Percentiles rank a stretch among this genome's conserved stretches.
Evolutionary conservation across 2,329 filamentous ascomycete genomes (phyloP).

Genomic region (Elsinoe necatrix): DNA sequence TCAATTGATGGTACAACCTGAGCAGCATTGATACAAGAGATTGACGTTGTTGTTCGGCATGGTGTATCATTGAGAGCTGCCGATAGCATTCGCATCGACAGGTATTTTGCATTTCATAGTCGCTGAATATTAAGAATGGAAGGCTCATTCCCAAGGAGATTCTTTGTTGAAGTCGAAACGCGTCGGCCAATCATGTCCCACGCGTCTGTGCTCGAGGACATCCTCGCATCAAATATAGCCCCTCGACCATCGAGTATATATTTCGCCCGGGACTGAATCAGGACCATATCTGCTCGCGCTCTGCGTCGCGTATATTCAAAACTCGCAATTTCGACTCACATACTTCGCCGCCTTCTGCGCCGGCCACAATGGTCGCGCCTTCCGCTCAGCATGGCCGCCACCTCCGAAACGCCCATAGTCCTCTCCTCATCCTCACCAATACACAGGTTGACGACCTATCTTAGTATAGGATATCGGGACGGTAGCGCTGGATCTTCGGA

Average conservation of each 20-base stretch:
- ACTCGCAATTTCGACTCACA: not conserved
- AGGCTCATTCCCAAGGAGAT: not conserved
- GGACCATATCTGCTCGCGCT: not conserved
- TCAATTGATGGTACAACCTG: too few species aligned
- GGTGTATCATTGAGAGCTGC: not conserved
- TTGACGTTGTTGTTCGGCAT: not conserved
- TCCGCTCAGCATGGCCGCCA: constrained; percentile 8
- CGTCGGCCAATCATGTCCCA: not conserved
- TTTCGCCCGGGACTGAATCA: not conserved
- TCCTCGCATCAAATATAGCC: not conserved
- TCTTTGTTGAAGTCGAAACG: not conserved
- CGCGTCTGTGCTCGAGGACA: constrained; percentile 2
- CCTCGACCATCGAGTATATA: not conserved
- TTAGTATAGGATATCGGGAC: not conserved
- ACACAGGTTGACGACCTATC: not conserved
- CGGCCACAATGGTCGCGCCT: constrained; percentile 7
- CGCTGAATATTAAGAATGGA: not conserved
- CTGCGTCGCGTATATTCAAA: not conserved
- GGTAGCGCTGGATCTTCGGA: not conserved
- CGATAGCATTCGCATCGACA: not conserved
- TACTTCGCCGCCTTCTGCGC: not conserved
- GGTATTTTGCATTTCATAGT: not conserved
- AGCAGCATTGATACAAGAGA: too few species aligned
- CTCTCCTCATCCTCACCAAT: constrained; percentile 15
- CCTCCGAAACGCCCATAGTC: constrained; percentile 7